phyloP scores from a whole-genome alignment of 331 rosid species.

The Stylosanthes scabra region DNA sequence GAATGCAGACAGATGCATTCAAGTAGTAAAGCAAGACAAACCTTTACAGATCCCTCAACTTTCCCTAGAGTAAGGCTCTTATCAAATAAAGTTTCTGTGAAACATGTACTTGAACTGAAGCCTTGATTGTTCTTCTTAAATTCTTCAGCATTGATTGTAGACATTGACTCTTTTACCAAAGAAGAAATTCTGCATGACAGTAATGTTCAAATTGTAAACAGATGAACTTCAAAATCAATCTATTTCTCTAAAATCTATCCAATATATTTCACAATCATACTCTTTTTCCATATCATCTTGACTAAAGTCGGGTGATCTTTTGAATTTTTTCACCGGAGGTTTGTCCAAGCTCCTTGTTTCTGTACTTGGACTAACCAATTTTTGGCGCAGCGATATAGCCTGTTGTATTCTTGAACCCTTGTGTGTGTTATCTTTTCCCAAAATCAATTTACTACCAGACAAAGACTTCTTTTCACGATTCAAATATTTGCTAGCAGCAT shows the following conservation, averaged over 20 bases:
- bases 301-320: conserved; percentile 17
- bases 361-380: conserved; percentile 29
- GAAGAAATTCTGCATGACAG: conserved; percentile 50
- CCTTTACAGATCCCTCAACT: conserved; percentile 69
- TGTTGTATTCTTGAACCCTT: conserved; percentile 33
- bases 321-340: conserved; percentile 34
- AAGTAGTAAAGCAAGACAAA: conserved; percentile 37
- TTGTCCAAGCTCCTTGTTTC: conserved; percentile 31
- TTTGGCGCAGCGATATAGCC: conserved; percentile 24
- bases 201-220: conserved; percentile 26
- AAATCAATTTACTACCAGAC: conserved; percentile 13
- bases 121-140: conserved; percentile 36
- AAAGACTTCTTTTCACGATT: conserved; percentile 33
- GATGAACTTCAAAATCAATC: not conserved
- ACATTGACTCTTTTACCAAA: conserved; percentile 45
- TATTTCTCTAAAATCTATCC: conserved; percentile 14
- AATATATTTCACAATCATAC: conserved; percentile 40
- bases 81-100: conserved; percentile 20
- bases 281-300: conserved; percentile 42
- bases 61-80: conserved; percentile 59
- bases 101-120: conserved; percentile 28
- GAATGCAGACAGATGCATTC: conserved; percentile 28
- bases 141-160: conserved; percentile 45
- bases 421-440: conserved; percentile 28
- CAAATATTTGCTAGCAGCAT: conserved; percentile 33